Evolutionary conservation across 768 basidiomycete genomes (phyloP), one percentile per base, ranked within the genome.

Genomic region (Omphalotus guepiniiformis): DNA sequence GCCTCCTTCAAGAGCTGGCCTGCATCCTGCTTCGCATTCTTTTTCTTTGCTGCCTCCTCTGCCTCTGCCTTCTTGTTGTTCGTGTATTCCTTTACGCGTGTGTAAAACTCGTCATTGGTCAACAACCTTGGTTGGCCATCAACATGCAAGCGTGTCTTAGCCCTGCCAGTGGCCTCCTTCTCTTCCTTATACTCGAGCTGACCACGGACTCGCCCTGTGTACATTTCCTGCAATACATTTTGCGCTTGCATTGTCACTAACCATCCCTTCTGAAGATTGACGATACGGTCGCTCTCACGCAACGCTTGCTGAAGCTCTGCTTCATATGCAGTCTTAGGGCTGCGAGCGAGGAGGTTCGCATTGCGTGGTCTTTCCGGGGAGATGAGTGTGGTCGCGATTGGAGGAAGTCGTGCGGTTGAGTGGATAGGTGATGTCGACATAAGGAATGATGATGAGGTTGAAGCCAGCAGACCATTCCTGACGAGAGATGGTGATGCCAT

Each of bases 381-480:
- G 22, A 52, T 52, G 27, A 41, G 35, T 40, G 27, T 26, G 2
- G 39, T 34, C 19, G 47, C 36, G 34, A 42, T 48, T 5, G 41
- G 35, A 28, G 47, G 39, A n/a, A 47, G 51, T 2, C 21, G 27
- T 16, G 47, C 42, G 2, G 42, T 38, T 3, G 44, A 34, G 29
- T 42, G 19, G 11, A 51, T 27, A 18, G 39, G 42, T 6, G 34
- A 42, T 4, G 19, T 15, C 13, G n/a, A 32, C 9, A 28, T 28
- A 8, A 50, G 49, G 19, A 44, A 50, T 35, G 42, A 36, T 44
- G 34, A 30, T 7, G 49, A 50, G 21, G 37, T 41, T 13, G 40
- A 27, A 15, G 39, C n/a, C 26, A 48, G 46, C 34, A 25, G 40
- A 21, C 41, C 42, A 19, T 47, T 26, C 12, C 45, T 46, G 5